phyloP scores from a whole-genome alignment of 352 stramenopile genomes.

The Peronospora belbahrii region DNA sequence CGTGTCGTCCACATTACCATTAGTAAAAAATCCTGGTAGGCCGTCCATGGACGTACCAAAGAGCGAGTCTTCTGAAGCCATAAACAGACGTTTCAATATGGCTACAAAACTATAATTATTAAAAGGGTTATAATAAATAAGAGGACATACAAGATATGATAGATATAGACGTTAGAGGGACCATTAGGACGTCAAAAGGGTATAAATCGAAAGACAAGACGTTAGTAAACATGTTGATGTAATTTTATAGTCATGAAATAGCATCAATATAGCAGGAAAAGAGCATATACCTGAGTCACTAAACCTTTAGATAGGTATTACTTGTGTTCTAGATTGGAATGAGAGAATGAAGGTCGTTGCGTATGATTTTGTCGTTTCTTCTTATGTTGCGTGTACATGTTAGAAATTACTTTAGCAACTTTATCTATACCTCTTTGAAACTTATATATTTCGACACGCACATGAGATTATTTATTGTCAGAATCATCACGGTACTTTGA shows the following conservation, averaged over 20 bases:
- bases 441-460: not conserved
- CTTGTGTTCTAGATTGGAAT: constrained; percentile 8
- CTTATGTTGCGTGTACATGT: not conserved
- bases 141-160: no score
- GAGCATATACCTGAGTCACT: constrained; percentile 12
- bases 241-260: not conserved
- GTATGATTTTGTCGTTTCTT: no score
- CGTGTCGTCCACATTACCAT: constrained; percentile 69
- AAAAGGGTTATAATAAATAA: not conserved
- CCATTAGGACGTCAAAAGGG: not conserved
- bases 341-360: not conserved
- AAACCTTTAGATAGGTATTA: constrained; percentile 12
- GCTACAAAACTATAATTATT: no score
- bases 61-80: constrained; percentile 41
- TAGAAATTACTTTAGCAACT: not conserved
- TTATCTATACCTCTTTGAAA: no score
- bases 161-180: not conserved
- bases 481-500: not conserved
- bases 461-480: not conserved
- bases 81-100: no score
- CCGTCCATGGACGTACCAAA: constrained; percentile 37
- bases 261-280: not conserved
- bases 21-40: constrained; percentile 73
- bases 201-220: constrained; percentile 12
- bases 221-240: not conserved